These are phyloP conservation scores for Lagerstroemia speciosa DNA, from an alignment of 345 rosid species.

Conservation along the genomic window DNA sequence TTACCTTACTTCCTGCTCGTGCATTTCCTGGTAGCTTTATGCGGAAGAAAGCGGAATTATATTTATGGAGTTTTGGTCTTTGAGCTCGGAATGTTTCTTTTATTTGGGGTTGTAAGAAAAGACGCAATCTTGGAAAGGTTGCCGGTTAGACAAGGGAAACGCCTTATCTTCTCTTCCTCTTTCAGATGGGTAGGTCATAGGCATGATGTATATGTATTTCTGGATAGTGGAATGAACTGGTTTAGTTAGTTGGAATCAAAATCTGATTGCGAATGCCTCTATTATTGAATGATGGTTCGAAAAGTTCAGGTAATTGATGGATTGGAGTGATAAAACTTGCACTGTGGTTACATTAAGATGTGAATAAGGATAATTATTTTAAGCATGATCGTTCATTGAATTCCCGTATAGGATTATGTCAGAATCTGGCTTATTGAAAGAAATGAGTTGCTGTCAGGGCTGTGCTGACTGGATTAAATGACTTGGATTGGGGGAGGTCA, in stretches of 20 bases:
- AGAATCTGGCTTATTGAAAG: not conserved
- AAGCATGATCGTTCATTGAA: not conserved
- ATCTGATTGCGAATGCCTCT: not conserved
- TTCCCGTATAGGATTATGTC: not conserved
- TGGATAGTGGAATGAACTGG: not conserved
- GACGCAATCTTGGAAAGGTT: not conserved
- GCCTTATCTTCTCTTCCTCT: not conserved
- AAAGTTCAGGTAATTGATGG: not conserved
- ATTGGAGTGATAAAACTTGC: not conserved
- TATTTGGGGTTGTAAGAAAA: not conserved
- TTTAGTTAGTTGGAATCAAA: not conserved
- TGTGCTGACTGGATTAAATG: not conserved
- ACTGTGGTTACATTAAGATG: not conserved
- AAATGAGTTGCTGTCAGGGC: not conserved
- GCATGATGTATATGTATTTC: not conserved
- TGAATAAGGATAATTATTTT: not conserved
- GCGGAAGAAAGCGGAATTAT: not conserved
- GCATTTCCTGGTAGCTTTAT: not conserved
- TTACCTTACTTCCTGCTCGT: not conserved
- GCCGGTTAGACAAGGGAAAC: not conserved
- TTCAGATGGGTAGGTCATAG: not conserved
- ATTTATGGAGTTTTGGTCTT: not conserved
- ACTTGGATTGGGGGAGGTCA: not conserved
- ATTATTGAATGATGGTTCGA: not conserved
- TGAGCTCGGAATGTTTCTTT: not conserved